These are phyloP conservation scores for Spatholobus suberectus DNA, from an alignment of 306 rosid genomes.

Conservation along the genomic window DNA sequence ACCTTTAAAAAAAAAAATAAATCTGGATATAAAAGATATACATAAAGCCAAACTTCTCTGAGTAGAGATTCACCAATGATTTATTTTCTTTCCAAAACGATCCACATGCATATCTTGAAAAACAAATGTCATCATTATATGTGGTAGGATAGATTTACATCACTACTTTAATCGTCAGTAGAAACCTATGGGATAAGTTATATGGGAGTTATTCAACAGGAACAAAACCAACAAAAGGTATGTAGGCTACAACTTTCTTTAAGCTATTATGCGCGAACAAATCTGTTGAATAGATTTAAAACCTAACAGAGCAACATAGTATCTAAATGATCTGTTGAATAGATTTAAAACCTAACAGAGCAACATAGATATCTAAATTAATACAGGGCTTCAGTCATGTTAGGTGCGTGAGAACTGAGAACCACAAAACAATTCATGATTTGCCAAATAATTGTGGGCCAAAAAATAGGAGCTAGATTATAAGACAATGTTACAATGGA, in stretches of 20 bases:
- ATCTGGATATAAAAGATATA: no score
- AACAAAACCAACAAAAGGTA: neutral
- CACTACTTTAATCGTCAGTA: neutral
- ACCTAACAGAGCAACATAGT: neutral
- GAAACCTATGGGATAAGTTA: no score
- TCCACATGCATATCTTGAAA: no score
- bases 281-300: constrained; percentile 5
- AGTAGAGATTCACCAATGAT: no score
- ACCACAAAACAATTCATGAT: neutral
- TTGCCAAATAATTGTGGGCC: constrained; percentile 19
- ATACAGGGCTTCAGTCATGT: neutral
- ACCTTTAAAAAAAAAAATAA: no score
- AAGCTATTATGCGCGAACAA: neutral
- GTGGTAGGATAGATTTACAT: neutral
- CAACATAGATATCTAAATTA: neutral
- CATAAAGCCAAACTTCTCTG: no score
- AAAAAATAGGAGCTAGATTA: neutral
- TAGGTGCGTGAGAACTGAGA: constrained; percentile 1
- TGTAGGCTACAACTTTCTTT: neutral
- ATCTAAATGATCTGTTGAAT: neutral
- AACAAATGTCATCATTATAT: no score
- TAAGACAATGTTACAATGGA: neutral
- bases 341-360: constrained; percentile 11
- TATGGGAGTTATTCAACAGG: neutral
- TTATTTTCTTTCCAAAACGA: no score